phyloP scores from a whole-genome alignment of 495 filamentous ascomycete genomes.

The Podospora sp. region DNA sequence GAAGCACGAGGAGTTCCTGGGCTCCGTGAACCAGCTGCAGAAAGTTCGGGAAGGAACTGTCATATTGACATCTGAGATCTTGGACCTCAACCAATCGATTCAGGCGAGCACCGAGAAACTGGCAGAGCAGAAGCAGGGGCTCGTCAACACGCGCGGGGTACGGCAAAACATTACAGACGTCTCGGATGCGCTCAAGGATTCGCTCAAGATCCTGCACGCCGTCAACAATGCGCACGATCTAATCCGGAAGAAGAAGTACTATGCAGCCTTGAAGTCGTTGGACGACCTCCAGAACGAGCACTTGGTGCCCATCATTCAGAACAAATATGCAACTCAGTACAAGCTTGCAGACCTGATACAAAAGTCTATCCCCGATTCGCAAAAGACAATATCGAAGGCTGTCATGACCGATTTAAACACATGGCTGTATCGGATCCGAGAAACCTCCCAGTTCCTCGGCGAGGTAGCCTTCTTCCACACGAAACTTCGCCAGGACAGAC shows the following conservation, averaged over 20 bases:
- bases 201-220: conserved; percentile 85
- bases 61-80: conserved; percentile 83
- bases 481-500: conserved; percentile 78
- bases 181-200: conserved; percentile 84
- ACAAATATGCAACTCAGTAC: conserved; percentile 86
- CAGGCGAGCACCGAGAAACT: conserved; percentile 94
- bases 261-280: conserved; percentile 87
- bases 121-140: conserved; percentile 88
- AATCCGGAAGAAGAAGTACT: conserved; percentile 88
- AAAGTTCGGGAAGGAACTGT: conserved; percentile 87
- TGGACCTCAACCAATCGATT: conserved; percentile 90
- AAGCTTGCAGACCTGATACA: conserved; percentile 96
- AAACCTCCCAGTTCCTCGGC: conserved; percentile 91
- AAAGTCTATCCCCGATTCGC: conserved; percentile 88
- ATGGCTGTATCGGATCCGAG: conserved; percentile 95
- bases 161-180: conserved; percentile 97
- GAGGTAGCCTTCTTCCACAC: conserved; percentile 98
- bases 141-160: conserved; percentile 88
- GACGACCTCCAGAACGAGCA: conserved; percentile 97
- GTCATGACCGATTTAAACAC: conserved; percentile 98
- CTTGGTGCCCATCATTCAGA: conserved; percentile 61
- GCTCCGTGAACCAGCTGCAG: conserved; percentile 88
- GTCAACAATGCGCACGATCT: conserved; percentile 95
- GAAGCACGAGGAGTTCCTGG: conserved; percentile 95
- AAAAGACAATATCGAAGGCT: conserved; percentile 89